Conservation (phyloP, 352 stramenopile genomes). For the Aphanomyces euteiches region DNA sequence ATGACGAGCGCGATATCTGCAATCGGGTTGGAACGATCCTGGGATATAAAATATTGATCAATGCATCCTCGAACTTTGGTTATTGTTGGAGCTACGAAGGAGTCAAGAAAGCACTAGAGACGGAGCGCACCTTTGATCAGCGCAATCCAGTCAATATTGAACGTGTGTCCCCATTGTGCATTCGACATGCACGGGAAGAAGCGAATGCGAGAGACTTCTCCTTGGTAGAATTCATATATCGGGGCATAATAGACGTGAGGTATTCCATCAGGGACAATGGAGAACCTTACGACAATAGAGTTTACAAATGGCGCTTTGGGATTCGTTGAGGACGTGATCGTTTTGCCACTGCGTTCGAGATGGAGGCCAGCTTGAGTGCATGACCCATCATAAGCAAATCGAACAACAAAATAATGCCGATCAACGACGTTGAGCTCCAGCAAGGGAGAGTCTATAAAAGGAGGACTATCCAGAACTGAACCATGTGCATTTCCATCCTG, state of each 20-base stretch:
- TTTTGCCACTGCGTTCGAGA: constrained; percentile 6
- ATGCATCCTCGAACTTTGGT: constrained; percentile 76
- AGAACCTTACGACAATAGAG: neutral
- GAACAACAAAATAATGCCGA: constrained; percentile 27
- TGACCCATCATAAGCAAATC: constrained; percentile 20
- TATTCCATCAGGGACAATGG: constrained; percentile 4
- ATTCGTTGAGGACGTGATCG: constrained; percentile 8
- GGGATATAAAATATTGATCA: constrained; percentile 55
- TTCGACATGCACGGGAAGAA: constrained; percentile 17
- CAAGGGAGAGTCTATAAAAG: constrained; percentile 24
- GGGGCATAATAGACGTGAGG: constrained; percentile 26
- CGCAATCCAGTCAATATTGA: constrained; percentile 27
- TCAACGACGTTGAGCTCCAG: constrained; percentile 12
- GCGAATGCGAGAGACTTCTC: constrained; percentile 24
- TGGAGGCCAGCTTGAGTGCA: constrained; percentile 3
- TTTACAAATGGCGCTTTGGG: constrained; percentile 19
- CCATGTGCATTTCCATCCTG: constrained; percentile 20
- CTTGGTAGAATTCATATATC: neutral
- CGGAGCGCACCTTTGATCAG: constrained; percentile 18
- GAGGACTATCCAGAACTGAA: neutral
- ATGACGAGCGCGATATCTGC: constrained; percentile 53
- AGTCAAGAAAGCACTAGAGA: neutral
- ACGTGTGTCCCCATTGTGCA: constrained; percentile 8
- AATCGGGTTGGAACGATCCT: constrained; percentile 24
- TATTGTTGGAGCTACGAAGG: constrained; percentile 47